These are phyloP conservation scores for Rhizoclosmatium sp. DNA, from an alignment of 192 early-diverging fungal species.

Conservation along the genomic window DNA sequence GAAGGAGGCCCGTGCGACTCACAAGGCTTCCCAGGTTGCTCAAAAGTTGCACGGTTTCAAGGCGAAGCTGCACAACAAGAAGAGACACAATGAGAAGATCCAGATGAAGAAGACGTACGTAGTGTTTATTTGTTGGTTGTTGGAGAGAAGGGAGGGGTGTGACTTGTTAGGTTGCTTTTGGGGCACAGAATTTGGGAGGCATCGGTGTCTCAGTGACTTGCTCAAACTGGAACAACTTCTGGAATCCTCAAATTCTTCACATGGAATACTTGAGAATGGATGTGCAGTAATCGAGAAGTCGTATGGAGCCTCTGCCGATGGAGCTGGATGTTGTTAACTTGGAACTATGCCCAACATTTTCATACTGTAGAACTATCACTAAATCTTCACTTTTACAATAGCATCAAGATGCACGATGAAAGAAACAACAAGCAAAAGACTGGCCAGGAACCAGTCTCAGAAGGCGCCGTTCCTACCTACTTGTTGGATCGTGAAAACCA, in stretches of 20 bases:
- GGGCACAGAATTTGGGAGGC: too few species aligned
- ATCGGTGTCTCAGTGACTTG: too few species aligned
- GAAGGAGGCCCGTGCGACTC: slow-evolving; percentile 89
- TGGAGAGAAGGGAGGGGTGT: background rate
- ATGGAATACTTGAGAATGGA: too few species aligned
- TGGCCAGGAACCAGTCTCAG: slow-evolving; percentile 86
- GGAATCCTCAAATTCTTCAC: too few species aligned
- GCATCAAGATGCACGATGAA: slow-evolving; percentile 97
- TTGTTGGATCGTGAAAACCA: slow-evolving; percentile 98
- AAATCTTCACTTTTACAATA: slow-evolving; percentile 29
- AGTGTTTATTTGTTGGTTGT: slow-evolving; percentile 8
- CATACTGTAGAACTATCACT: background rate
- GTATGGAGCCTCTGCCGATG: too few species aligned
- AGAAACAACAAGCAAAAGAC: slow-evolving; percentile 94
- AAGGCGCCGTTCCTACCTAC: slow-evolving; percentile 97
- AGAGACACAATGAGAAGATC: slow-evolving; percentile 97
- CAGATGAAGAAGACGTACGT: slow-evolving; percentile 98
- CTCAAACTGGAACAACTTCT: too few species aligned
- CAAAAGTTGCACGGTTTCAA: slow-evolving; percentile 97
- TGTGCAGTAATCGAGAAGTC: too few species aligned
- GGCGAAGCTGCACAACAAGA: slow-evolving; percentile 99
- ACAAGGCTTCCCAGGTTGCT: slow-evolving; percentile 90
- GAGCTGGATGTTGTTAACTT: too few species aligned
- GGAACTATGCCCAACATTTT: background rate
- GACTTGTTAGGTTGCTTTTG: too few species aligned